These are phyloP conservation scores for Aspergillus eucalypticola DNA, from an alignment of 2,329 filamentous ascomycete species.

Conservation along the genomic window DNA sequence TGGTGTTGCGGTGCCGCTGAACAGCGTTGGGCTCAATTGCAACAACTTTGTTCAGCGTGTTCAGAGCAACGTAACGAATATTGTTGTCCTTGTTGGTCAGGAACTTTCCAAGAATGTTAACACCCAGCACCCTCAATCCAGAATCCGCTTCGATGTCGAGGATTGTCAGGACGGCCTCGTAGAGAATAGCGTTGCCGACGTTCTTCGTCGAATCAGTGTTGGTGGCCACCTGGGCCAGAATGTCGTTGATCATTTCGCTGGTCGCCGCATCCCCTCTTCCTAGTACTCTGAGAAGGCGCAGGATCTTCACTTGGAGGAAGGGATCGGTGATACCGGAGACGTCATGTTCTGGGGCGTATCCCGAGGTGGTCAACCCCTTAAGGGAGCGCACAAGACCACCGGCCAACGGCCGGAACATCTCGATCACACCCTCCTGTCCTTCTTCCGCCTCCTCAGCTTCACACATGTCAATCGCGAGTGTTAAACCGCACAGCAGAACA, in stretches of 20 bases:
- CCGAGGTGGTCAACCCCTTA: slow-evolving; percentile 89
- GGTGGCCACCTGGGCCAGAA: slow-evolving; percentile 92
- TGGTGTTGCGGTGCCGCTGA: slow-evolving; percentile 94
- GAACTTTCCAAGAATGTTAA: slow-evolving; percentile 98
- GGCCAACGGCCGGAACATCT: slow-evolving; percentile 87
- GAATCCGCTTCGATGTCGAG: slow-evolving; percentile 98
- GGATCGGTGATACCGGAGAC: slow-evolving; percentile 98
- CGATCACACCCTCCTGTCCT: slow-evolving; percentile 83
- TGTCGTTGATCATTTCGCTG: slow-evolving; percentile 98
- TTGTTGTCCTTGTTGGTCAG: slow-evolving; percentile 99
- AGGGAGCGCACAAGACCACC: slow-evolving; percentile 83
- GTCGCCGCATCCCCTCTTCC: slow-evolving; percentile 82
- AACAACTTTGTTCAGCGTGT: slow-evolving; percentile 96
- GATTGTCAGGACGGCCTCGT: slow-evolving; percentile 95
- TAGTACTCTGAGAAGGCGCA: slow-evolving; percentile 80
- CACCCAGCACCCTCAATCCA: slow-evolving; percentile 86
- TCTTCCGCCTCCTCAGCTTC: slow-evolving; percentile 92
- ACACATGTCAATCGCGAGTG: slow-evolving; percentile 86
- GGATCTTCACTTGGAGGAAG: slow-evolving; percentile 94
- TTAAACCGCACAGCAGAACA: slow-evolving; percentile 88
- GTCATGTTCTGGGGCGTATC: slow-evolving; percentile 96
- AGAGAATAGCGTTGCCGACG: slow-evolving; percentile 95
- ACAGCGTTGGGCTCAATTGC: slow-evolving; percentile 97
- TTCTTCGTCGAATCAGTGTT: slow-evolving; percentile 99
- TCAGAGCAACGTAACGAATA: slow-evolving; percentile 95